Percentiles rank a stretch among this genome's conserved stretches.
phyloP scores from a whole-genome alignment of 352 stramenopile genomes.

The Pythium scleroteichum region DNA sequence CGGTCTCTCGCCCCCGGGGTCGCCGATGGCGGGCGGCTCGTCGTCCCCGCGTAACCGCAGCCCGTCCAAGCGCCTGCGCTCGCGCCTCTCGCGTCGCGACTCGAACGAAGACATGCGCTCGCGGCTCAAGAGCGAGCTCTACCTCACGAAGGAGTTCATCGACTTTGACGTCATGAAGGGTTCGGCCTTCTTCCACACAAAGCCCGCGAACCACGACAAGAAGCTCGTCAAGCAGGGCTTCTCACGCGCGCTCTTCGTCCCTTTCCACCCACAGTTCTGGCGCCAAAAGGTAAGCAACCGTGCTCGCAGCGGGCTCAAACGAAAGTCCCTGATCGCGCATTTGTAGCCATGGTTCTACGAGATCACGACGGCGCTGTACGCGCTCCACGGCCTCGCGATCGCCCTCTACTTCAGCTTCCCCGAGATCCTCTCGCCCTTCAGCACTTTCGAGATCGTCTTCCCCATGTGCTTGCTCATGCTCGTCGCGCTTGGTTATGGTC shows the following conservation, averaged over 20 bases:
- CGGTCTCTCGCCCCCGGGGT: neutral
- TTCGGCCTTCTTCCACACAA: slow-evolving; percentile 85
- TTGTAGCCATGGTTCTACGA: slow-evolving; percentile 67
- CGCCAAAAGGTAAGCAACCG: slow-evolving; percentile 46
- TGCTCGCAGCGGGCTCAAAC: neutral
- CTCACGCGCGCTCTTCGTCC: slow-evolving; percentile 64
- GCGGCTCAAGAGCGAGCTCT: slow-evolving; percentile 57
- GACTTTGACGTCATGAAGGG: slow-evolving; percentile 89
- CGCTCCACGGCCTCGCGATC: slow-evolving; percentile 46
- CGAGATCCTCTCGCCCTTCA: slow-evolving; percentile 51
- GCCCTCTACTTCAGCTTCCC: slow-evolving; percentile 54
- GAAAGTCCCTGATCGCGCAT: neutral
- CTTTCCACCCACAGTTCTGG: slow-evolving; percentile 76
- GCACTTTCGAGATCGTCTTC: slow-evolving; percentile 68
- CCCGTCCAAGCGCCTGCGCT: slow-evolving; percentile 19
- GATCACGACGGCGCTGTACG: slow-evolving; percentile 53
- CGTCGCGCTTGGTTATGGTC: slow-evolving; percentile 74
- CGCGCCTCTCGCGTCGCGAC: slow-evolving; percentile 53
- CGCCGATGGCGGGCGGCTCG: slow-evolving; percentile 27
- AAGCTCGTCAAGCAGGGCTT: slow-evolving; percentile 78
- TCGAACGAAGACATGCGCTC: slow-evolving; percentile 43
- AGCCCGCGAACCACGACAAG: slow-evolving; percentile 78
- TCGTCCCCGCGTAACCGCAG: slow-evolving; percentile 20
- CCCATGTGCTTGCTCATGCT: slow-evolving; percentile 59
- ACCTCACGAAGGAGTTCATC: slow-evolving; percentile 75